A percentile compares a stretch with the other conserved stretches of the same genome.
Evolutionary conservation across 345 rosid genomes (phyloP).

Genomic region (Schrenkiella parvula): DNA sequence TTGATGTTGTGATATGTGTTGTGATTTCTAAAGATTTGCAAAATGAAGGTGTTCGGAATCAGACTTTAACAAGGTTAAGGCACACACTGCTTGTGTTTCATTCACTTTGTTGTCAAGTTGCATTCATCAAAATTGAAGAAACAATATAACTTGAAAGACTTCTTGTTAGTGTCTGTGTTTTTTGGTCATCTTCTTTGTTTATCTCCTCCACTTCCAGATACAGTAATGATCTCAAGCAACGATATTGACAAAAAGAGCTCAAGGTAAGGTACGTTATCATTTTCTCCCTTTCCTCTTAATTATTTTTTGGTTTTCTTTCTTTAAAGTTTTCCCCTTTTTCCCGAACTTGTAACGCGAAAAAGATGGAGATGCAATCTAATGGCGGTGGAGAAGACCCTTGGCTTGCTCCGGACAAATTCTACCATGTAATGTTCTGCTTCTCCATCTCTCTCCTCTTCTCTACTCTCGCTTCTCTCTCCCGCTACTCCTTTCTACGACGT

Average conservation of each 20-base stretch:
- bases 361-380: constrained; percentile 12
- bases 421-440: constrained; percentile 83
- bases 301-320: not conserved
- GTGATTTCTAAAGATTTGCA: no score
- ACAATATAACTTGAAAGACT: not conserved
- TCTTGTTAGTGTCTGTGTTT: not conserved
- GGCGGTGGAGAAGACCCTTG: constrained; percentile 60
- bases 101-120: not conserved
- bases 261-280: not conserved
- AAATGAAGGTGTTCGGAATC: no score
- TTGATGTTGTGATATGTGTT: no score
- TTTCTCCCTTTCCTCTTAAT: not conserved
- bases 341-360: not conserved
- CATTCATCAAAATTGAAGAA: not conserved
- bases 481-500: constrained; percentile 53
- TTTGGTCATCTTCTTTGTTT: not conserved
- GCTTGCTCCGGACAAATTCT: constrained; percentile 78
- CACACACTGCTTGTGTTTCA: not conserved
- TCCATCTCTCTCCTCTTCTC: constrained; percentile 60
- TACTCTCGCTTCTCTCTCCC: constrained; percentile 45
- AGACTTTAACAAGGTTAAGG: no score
- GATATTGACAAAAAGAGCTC: not conserved
- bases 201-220: not conserved
- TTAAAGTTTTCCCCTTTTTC: not conserved
- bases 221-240: not conserved